Evolutionary conservation across 2,329 filamentous ascomycete species (phyloP).

Genomic region (Pyricularia sp.): DNA sequence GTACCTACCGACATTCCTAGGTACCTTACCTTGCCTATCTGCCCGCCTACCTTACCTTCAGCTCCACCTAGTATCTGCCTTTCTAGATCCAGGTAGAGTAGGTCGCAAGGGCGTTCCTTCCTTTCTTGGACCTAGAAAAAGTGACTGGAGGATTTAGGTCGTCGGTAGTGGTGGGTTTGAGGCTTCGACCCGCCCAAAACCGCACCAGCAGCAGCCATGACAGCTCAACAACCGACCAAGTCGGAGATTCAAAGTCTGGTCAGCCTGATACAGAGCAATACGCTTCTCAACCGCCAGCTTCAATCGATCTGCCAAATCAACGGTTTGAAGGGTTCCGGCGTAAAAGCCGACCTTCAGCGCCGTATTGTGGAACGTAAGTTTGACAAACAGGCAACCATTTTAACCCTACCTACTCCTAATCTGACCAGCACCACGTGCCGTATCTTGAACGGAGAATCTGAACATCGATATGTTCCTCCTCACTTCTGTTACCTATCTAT

Average conservation of each 20-base stretch:
- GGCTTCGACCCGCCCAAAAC: neutral
- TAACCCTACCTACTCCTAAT: slow-evolving; percentile 6
- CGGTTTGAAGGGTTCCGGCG: slow-evolving; percentile 66
- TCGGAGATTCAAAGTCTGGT: slow-evolving; percentile 36
- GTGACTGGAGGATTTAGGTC: neutral
- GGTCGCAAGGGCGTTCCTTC: neutral
- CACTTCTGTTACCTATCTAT: neutral
- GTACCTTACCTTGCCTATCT: neutral
- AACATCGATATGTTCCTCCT: neutral
- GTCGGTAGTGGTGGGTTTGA: neutral
- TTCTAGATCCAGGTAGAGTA: neutral
- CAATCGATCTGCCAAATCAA: slow-evolving; percentile 69
- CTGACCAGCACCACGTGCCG: neutral
- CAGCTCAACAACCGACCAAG: slow-evolving; percentile 6
- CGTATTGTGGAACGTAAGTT: slow-evolving; percentile 71
- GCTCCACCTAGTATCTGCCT: neutral
- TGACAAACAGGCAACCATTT: slow-evolving; percentile 5
- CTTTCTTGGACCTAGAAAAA: neutral
- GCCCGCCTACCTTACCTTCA: neutral
- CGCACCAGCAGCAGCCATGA: neutral
- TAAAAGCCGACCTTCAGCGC: slow-evolving; percentile 73
- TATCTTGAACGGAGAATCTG: neutral
- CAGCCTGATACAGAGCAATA: slow-evolving; percentile 30
- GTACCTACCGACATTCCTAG: neutral
- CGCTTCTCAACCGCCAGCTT: slow-evolving; percentile 53